Percentiles rank a stretch among this genome's conserved stretches.
These are phyloP conservation scores for Umbelopsis sp. DNA, from an alignment of 192 early-diverging fungal genomes.

Conservation along the genomic window DNA sequence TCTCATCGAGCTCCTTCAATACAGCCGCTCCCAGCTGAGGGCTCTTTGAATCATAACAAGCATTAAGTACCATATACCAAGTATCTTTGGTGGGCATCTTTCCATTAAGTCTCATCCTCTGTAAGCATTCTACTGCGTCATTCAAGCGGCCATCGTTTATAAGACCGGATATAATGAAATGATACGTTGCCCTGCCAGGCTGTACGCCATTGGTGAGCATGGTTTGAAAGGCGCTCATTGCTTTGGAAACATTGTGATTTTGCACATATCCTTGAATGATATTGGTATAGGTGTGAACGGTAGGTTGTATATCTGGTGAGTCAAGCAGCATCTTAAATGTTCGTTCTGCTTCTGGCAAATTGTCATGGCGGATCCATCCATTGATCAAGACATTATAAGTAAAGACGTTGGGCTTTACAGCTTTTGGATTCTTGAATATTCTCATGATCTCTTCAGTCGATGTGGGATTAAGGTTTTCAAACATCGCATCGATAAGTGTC, in stretches of 20 bases:
- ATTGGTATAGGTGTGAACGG: constrained; percentile 38
- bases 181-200: constrained; percentile 36
- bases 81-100: constrained; percentile 36
- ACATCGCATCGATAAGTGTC: constrained; percentile 31
- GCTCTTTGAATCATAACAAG: constrained; percentile 6
- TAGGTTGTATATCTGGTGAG: constrained; percentile 21
- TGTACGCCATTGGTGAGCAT: constrained; percentile 23
- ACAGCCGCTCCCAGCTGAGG: constrained; percentile 18
- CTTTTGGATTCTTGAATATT: background rate
- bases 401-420: constrained; percentile 33
- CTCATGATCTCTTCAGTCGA: constrained; percentile 20
- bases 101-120: constrained; percentile 26
- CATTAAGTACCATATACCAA: constrained; percentile 28
- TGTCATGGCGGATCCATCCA: constrained; percentile 27
- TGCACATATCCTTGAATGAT: constrained; percentile 37
- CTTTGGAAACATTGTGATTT: constrained; percentile 20
- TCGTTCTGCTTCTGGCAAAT: constrained; percentile 28
- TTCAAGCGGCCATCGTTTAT: constrained; percentile 24
- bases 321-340: constrained; percentile 20
- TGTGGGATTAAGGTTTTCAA: background rate
- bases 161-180: constrained; percentile 38
- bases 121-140: constrained; percentile 29
- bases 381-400: constrained; percentile 40
- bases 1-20: constrained; percentile 18
- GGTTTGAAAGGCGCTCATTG: constrained; percentile 28